A percentile compares a stretch with the other conserved stretches of the same genome.
Evolutionary conservation across 1,139 yeast genomes (phyloP).

Genomic region (Lodderomyces margitis): DNA sequence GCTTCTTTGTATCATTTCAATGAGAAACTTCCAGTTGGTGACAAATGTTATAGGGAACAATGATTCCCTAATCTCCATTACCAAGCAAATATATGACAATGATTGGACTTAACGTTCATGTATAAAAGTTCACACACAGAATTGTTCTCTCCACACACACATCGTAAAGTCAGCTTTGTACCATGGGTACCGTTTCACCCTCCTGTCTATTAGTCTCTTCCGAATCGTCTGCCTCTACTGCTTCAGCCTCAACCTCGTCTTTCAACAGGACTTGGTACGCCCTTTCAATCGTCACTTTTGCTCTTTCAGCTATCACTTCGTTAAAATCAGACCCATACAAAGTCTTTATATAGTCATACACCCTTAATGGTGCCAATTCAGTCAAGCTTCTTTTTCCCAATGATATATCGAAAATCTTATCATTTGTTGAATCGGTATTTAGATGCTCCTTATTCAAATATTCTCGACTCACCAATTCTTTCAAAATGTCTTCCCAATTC

Average conservation of each 20-base stretch:
- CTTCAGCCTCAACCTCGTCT: slow-evolving; percentile 7
- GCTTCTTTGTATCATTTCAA: no score
- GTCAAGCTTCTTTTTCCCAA: slow-evolving; percentile 34
- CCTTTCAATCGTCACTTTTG: slow-evolving; percentile 27
- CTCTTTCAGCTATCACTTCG: slow-evolving; percentile 19
- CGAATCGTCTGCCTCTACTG: neutral
- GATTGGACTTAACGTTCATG: no score
- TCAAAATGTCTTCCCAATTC: slow-evolving; percentile 25
- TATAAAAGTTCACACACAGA: no score
- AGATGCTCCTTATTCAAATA: slow-evolving; percentile 25
- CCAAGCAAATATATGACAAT: no score
- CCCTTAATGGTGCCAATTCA: slow-evolving; percentile 34
- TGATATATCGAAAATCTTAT: slow-evolving; percentile 23
- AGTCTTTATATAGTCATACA: slow-evolving; percentile 25
- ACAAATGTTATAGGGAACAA: no score
- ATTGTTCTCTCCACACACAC: no score
- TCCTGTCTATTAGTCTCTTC: no score
- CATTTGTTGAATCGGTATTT: slow-evolving; percentile 14
- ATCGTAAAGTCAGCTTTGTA: no score
- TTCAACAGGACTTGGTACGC: slow-evolving; percentile 21
- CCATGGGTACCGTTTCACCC: no score
- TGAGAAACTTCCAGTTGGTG: no score
- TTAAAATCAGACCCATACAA: slow-evolving; percentile 31
- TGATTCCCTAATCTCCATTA: no score
- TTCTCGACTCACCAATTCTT: slow-evolving; percentile 33